phyloP scores from a whole-genome alignment of 768 basidiomycete species.

The Naematelia aurantialba region DNA sequence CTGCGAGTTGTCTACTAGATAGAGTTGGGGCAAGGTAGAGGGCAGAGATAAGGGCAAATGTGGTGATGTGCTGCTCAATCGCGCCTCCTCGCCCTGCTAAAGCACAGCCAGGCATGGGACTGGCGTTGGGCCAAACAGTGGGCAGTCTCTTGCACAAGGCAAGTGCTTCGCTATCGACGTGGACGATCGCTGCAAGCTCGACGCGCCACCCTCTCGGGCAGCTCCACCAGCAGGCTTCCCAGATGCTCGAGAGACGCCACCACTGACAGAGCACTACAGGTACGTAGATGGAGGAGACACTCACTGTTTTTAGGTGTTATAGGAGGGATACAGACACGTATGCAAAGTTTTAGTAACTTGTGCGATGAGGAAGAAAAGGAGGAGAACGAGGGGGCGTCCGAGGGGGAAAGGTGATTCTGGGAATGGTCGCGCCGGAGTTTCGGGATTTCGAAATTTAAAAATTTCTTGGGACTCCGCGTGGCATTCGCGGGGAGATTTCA shows the following conservation, averaged over 20 bases:
- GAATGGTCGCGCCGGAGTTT: not conserved
- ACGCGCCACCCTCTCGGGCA: not conserved
- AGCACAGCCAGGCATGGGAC: not conserved
- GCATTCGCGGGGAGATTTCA: not conserved
- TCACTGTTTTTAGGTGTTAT: slow-evolving; percentile 1
- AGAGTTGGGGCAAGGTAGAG: not conserved
- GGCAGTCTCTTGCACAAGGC: not conserved
- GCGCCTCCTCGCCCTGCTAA: not conserved
- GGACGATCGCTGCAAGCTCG: not conserved
- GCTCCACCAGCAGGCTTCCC: not conserved
- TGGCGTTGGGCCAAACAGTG: not conserved
- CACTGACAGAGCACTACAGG: not conserved
- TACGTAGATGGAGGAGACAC: not conserved
- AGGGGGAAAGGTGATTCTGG: not conserved
- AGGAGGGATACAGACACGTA: not conserved
- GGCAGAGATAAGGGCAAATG: not conserved
- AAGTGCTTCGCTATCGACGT: no score
- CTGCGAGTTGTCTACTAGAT: not conserved
- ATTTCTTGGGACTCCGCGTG: not conserved
- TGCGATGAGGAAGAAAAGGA: slow-evolving; percentile 1
- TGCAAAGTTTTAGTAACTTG: not conserved
- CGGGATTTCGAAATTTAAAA: not conserved
- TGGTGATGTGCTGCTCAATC: not conserved
- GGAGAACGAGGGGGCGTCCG: not conserved
- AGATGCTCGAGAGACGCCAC: no score